Percentiles rank a stretch among this genome's conserved stretches.
Conservation (phyloP, 2,329 filamentous ascomycete species). For the Leptodontidium sp. region DNA sequence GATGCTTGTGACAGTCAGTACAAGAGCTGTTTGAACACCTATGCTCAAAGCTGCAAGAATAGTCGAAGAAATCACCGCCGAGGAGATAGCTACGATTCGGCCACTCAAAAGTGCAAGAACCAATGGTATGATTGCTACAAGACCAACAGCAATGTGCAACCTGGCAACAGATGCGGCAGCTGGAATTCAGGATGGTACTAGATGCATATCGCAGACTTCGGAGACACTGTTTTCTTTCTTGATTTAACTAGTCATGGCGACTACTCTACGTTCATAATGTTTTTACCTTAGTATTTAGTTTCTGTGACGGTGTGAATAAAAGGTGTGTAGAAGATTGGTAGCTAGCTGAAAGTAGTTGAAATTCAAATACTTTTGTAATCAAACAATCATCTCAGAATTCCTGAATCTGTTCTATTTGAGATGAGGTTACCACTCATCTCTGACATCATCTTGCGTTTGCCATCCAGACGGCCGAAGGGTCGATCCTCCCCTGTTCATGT, state of each 20-base stretch:
- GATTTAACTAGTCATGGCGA: neutral
- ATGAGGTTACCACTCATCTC: neutral
- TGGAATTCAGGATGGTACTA: conserved; percentile 43
- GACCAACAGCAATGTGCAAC: conserved; percentile 52
- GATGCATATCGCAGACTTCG: neutral
- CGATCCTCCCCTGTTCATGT: neutral
- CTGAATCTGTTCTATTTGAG: neutral
- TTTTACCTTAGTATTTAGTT: conserved; percentile 22
- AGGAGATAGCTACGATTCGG: conserved; percentile 43
- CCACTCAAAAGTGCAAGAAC: conserved; percentile 54
- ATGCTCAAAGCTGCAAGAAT: conserved; percentile 58
- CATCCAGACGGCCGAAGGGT: neutral
- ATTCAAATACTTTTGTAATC: neutral
- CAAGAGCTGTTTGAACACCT: conserved; percentile 56
- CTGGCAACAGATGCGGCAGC: conserved; percentile 51
- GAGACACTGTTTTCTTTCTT: neutral
- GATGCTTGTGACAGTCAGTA: conserved; percentile 64
- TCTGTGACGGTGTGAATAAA: neutral
- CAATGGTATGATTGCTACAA: conserved; percentile 59
- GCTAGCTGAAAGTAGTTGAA: conserved; percentile 5
- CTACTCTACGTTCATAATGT: conserved; percentile 20
- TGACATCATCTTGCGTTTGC: neutral
- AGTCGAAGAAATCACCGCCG: conserved; percentile 32
- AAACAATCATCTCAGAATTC: neutral
- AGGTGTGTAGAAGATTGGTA: neutral